Base-by-base conservation (phyloP, 495 filamentous ascomycete genomes). In the Aspergillus conjunctus region DNA sequence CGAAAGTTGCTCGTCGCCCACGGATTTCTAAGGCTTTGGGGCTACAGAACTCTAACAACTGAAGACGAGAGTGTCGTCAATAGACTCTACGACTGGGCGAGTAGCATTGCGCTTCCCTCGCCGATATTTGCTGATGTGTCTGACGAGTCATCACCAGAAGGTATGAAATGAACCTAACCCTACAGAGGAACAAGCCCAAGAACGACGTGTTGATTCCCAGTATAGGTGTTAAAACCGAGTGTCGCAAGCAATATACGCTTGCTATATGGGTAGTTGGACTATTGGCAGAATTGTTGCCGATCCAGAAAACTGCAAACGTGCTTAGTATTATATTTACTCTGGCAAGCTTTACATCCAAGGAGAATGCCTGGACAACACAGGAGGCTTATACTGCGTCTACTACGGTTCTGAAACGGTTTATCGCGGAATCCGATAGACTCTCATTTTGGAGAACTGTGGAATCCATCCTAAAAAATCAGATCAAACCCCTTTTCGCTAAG, bases 401-500 rank as follows among this genome's bases (percentile, higher is more conserved):
- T 14, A 41, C 64, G 1, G 59, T 89, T 7, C 72, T 87, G 18
- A 64, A 76, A 3, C 64, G 71, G 2, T 71, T 76, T 26, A 66
- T 66, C 32, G 65, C 68, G 49, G 30, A 54, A 32, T 51, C 34
- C 1, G 68, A 61, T 8, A 18, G 54, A 7, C 52, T 20, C 3
- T 69, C 62, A 9, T 64, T 71, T 22, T 76, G 73, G 73, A 72
- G 80, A 57, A 77, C 88, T 39, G 67, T 84, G n/a, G 80, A 87
- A n/a, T 69, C 75, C 10, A 71, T 85, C 39, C 76, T 90, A 4
- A 77, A 70, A 37, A 65, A 71, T 4, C 71, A 72, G 52, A 75
- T 93, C n/a, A 83, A 83, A 20, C 87, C 88, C n/a, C 76, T 89
- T 1, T 93, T 92, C 67, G 81, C 83, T n/a, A 83, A 82, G 57